Evolutionary conservation across 2,329 filamentous ascomycete genomes (phyloP), one percentile per base, ranked within the genome.

Genomic region (Aspergillus sp.): DNA sequence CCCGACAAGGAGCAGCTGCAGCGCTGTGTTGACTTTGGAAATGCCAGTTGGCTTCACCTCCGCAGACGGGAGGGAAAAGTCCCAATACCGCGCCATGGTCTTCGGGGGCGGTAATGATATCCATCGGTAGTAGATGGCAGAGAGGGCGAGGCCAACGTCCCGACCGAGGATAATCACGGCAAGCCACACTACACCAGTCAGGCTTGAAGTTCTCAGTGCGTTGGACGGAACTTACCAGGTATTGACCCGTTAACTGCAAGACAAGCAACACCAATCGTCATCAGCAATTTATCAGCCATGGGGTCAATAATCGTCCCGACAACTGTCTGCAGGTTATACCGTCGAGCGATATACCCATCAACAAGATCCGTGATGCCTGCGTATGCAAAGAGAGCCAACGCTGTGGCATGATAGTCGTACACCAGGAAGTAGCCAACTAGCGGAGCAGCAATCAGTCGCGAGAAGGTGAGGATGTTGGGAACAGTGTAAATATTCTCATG

Each of bases 401-500:
- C 92, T 77, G 86, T 87, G 33, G 84, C 82, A 71, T 96, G 89
- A 44, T 92, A 83, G 70, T 95, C 89, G 65, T 96, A 85, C 3
- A 98, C 82, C 57, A 99, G 88, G 20, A 95, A 85, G 72, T 96
- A 98, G 56, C 93, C 95, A 47, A 97, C 86, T 30, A 89, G 81
- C 0, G 95, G 95, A 1, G 95, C 90, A 1, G 90, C 89, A 51
- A 90, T 72, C 40, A 99, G 85, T 3, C 95, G 89, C 2, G 91
- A 90, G 64, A 93, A 87, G 1, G 95, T 99, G 53, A 99, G 83
- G 61, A 96, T 82, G 72, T 99, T 99, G 41, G 95, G 95, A n/a
- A 99, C 71, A 37, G 91, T 99, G 79, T 96, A 97, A 70, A 99
- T 96, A 71, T 99, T 92, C 77, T 99, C 95, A 72, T 88, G 90